phyloP scores from a whole-genome alignment of 1,284 basidiomycete genomes.

The Mycena citricolor region DNA sequence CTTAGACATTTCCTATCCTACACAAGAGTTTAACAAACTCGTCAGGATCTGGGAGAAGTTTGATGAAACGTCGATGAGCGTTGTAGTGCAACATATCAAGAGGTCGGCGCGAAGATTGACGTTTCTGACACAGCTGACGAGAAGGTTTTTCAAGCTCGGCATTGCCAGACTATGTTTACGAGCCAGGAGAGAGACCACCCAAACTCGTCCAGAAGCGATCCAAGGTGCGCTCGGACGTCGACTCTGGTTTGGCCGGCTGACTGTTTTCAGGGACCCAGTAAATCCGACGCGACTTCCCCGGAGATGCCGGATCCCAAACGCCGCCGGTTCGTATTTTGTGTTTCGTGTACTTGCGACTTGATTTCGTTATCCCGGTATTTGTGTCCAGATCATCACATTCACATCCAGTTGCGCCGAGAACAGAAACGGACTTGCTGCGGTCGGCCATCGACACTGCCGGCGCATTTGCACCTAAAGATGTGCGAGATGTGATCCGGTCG shows the following conservation, averaged over 20 bases:
- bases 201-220: slow-evolving; percentile 63
- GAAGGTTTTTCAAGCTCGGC: slow-evolving; percentile 48
- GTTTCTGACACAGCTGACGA: slow-evolving; percentile 9
- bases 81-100: slow-evolving; percentile 92
- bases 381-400: slow-evolving; percentile 27
- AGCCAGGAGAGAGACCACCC: slow-evolving; percentile 73
- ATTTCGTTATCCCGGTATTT: slow-evolving; percentile 26
- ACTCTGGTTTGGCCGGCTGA: slow-evolving; percentile 13
- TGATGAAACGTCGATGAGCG: slow-evolving; percentile 91
- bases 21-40: slow-evolving; percentile 92
- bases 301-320: slow-evolving; percentile 77
- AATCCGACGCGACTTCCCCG: slow-evolving; percentile 61
- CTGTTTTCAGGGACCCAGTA: slow-evolving; percentile 53
- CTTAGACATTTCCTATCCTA: slow-evolving; percentile 96
- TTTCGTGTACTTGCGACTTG: slow-evolving; percentile 21
- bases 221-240: slow-evolving; percentile 57
- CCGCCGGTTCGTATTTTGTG: slow-evolving; percentile 44
- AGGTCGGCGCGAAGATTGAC: slow-evolving; percentile 52
- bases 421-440: slow-evolving; percentile 34
- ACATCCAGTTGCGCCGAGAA: slow-evolving; percentile 45
- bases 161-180: slow-evolving; percentile 83
- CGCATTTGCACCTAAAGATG: slow-evolving; percentile 46
- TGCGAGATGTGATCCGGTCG: slow-evolving; percentile 50
- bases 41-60: slow-evolving; percentile 97
- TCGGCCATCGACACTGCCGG: slow-evolving; percentile 34